Conservation (phyloP, 148 eudicot genomes). For the Amaranthus hypochondriacus region DNA sequence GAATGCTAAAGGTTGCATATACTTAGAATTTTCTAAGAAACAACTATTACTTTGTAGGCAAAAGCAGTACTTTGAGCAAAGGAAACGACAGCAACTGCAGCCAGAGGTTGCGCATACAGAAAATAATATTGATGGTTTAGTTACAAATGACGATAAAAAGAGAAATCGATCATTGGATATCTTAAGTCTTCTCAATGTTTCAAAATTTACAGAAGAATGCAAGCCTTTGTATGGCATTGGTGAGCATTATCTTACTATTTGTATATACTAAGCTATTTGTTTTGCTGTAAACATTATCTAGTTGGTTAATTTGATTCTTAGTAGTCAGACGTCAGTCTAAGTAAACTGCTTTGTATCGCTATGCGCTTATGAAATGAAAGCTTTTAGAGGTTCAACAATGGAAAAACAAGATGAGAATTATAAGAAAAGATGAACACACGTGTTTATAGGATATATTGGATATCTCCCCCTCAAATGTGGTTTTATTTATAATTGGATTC, state of each 20-base stretch:
- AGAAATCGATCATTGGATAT: slow-evolving; percentile 67
- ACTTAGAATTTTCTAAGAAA: background rate
- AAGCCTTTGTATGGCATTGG: slow-evolving; percentile 31
- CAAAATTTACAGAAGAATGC: slow-evolving; percentile 38
- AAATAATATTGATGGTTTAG: slow-evolving; percentile 33
- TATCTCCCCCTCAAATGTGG: no score
- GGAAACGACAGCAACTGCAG: slow-evolving; percentile 62
- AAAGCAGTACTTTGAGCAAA: slow-evolving; percentile 87
- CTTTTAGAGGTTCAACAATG: no score
- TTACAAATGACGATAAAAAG: slow-evolving; percentile 23
- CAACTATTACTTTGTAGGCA: slow-evolving; percentile 38
- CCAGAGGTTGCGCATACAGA: slow-evolving; percentile 36
- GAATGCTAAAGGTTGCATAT: slow-evolving; percentile 4
- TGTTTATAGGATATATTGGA: no score
- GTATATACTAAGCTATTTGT: background rate
- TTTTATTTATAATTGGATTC: no score
- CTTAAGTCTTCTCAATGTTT: slow-evolving; percentile 54
- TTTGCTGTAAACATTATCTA: background rate
- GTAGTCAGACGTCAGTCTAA: no score
- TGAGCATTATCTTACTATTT: slow-evolving; percentile 21
- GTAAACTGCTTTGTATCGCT: no score
- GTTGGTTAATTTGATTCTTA: background rate
- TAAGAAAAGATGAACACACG: no score
- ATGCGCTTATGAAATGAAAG: no score
- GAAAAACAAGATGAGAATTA: no score